Base-by-base conservation (phyloP, 2,329 filamentous ascomycete genomes). In the Daldinia eschscholtzii region DNA sequence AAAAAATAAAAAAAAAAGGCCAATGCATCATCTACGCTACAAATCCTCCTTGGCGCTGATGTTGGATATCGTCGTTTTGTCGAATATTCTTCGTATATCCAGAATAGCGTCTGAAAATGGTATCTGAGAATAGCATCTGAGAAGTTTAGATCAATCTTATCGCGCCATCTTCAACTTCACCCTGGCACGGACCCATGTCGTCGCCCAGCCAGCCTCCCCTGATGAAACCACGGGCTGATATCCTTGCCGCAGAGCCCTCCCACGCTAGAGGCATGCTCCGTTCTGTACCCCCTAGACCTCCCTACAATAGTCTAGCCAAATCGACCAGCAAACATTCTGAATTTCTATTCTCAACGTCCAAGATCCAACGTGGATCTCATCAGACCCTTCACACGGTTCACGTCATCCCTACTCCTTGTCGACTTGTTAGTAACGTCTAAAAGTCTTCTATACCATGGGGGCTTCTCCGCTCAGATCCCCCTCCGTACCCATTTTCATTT, bases 221-320 rank as follows among this genome's bases (percentile, higher is more conserved):
- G 72, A 77, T 77, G 76, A 77, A 77, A 77, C 76, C 72, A 72
- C 71, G 74, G 76, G 75, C 73, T 76, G 71, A 66, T 70, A 76
- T 74, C 75, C 75, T 74, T 75, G 75, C 71, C 70, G 67, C 70
- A 74, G 70, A 71, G 61, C 70, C 61, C 61, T 72, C 67, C 68
- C 65, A 69, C 66, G 67, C 70, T 72, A 74, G 64, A 73, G 67
- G 68, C 70, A 65, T 72, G 67, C 72, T 73, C 72, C 70, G 69
- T 69, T 26, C 33, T 67, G 61, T 59, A 62, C 56, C 65, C 65
- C 65, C 66, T 61, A 61, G 58, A 69, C 67, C 63, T 69, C 62
- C 66, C 61, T 71, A 67, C 68, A 65, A 60, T 64, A 68, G 67
- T 65, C 66, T 70, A 70, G 67, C 61, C 63, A 68, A 62, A 69